Conservation (phyloP, 345 rosid species). For the Dipteronia sinensis region DNA sequence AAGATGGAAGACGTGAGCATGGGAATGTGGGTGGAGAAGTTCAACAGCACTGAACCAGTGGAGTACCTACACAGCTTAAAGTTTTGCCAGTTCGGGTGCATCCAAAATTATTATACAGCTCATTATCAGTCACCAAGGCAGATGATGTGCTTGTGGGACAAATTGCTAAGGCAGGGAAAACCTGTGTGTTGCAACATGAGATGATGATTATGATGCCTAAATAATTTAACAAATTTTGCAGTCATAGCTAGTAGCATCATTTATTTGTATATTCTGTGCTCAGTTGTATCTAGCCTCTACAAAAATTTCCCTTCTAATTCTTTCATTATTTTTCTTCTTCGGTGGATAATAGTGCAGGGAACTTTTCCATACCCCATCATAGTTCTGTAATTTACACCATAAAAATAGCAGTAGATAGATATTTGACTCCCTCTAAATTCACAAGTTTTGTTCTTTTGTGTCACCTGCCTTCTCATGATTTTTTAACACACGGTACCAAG, state of each 20-base stretch:
- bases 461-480: no score
- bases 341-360: no score
- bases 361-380: no score
- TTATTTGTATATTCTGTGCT: constrained; percentile 17
- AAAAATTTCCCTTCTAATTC: constrained; percentile 18
- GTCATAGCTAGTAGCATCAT: neutral
- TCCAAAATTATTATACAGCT: constrained; percentile 81
- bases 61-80: constrained; percentile 77
- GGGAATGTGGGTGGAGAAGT: constrained; percentile 99
- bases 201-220: constrained; percentile 31
- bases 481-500: no score
- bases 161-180: constrained; percentile 48
- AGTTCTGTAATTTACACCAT: no score
- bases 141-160: constrained; percentile 93
- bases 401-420: no score
- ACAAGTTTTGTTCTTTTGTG: no score
- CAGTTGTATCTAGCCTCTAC: constrained; percentile 19
- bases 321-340: constrained; percentile 15
- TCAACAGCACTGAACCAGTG: constrained; percentile 74
- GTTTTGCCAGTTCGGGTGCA: constrained; percentile 92
- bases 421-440: no score
- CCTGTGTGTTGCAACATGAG: constrained; percentile 93
- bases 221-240: constrained; percentile 32
- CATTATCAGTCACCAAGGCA: constrained; percentile 97
- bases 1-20: constrained; percentile 99